phyloP scores from a whole-genome alignment of 73 alveolate genomes.

The Paramecium primaurelia region DNA sequence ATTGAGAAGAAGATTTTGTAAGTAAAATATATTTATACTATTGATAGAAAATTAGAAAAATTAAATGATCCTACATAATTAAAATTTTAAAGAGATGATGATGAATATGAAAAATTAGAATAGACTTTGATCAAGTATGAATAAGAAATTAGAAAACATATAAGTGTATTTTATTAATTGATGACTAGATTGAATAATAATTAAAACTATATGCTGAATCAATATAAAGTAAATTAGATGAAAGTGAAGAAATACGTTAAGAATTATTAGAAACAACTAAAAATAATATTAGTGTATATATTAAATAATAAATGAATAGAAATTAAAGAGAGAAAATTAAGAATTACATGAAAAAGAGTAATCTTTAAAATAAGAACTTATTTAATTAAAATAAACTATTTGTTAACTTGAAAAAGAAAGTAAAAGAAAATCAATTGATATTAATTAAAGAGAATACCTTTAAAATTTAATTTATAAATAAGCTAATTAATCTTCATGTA shows the following conservation, averaged over 20 bases:
- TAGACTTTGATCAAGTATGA: neutral
- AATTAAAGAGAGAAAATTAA: neutral
- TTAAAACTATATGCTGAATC: constrained; percentile 24
- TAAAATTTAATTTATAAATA: neutral
- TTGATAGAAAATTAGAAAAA: neutral
- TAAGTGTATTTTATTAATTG: neutral
- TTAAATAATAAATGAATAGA: neutral
- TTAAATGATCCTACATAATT: neutral
- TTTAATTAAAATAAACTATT: neutral
- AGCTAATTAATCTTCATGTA: neutral
- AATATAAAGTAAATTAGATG: constrained; percentile 15
- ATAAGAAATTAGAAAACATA: constrained; percentile 24
- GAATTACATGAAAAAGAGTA: neutral
- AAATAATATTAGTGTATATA: neutral
- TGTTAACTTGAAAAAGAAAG: neutral
- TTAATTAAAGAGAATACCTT: neutral
- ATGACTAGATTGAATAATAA: neutral
- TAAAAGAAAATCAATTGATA: neutral
- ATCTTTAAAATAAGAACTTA: neutral
- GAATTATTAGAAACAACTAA: neutral
- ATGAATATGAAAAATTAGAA: constrained; percentile 48
- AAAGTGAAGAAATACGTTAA: neutral
- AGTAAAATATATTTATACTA: neutral
- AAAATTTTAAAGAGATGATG: neutral
- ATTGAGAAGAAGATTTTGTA: constrained; percentile 14